Evolutionary conservation across 148 eudicot species (phyloP).

Genomic region (Vaccinium darrowii): DNA sequence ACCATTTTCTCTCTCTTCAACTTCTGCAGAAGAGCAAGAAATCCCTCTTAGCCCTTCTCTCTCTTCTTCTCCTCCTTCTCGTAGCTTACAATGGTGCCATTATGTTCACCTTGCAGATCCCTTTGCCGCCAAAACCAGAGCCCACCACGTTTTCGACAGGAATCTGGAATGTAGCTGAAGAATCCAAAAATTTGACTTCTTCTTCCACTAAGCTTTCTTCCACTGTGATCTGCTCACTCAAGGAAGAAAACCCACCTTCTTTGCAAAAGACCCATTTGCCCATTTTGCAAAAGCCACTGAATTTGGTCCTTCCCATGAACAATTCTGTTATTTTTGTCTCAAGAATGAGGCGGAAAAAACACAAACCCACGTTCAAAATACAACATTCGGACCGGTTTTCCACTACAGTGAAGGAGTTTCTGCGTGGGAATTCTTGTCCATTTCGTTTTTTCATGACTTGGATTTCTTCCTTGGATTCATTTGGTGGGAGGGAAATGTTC

Average conservation of each 20-base stretch:
- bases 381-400: constrained; percentile 36
- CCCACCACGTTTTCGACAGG: constrained; percentile 19
- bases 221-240: constrained; percentile 9
- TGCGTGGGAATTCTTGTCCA: constrained; percentile 41
- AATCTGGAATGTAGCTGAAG: constrained; percentile 8
- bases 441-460: constrained; percentile 80
- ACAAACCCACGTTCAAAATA: constrained; percentile 12
- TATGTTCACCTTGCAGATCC: constrained; percentile 27
- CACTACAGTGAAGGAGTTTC: constrained; percentile 42
- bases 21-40: neutral
- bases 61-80: constrained; percentile 33
- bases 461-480: constrained; percentile 63
- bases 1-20: neutral
- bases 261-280: constrained; percentile 27
- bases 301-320: constrained; percentile 4
- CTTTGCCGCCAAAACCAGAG: constrained; percentile 11
- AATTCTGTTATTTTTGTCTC: neutral
- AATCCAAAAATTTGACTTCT: neutral
- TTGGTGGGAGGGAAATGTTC: constrained; percentile 56
- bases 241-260: constrained; percentile 21
- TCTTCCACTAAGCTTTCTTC: constrained; percentile 16
- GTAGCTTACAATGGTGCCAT: constrained; percentile 36
- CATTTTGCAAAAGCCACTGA: neutral
- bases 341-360: constrained; percentile 11
- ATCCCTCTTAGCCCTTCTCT: constrained; percentile 24